phyloP scores from a whole-genome alignment of 495 filamentous ascomycete genomes.

The Massariosphaeria phaeospora region DNA sequence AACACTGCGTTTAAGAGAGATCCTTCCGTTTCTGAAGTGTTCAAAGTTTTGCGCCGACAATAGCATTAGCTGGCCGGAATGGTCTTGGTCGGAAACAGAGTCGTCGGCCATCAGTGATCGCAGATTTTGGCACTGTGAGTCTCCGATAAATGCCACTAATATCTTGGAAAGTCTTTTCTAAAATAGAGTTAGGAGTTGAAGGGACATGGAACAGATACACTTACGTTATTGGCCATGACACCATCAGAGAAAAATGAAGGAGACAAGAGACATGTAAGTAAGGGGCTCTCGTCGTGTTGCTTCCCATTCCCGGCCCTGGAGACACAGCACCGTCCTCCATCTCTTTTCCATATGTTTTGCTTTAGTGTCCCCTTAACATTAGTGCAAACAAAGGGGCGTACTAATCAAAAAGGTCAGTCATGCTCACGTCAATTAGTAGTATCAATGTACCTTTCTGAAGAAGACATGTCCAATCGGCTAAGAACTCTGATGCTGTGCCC shows the following conservation, averaged over 20 bases:
- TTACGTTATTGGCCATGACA: constrained; percentile 15
- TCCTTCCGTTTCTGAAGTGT: constrained; percentile 20
- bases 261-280: constrained; percentile 13
- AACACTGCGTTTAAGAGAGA: constrained; percentile 5
- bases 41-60: constrained; percentile 9
- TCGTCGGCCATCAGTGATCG: constrained; percentile 1
- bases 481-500: constrained; percentile 11
- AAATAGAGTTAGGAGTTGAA: not conserved
- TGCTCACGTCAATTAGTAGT: not conserved
- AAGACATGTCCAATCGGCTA: constrained; percentile 19
- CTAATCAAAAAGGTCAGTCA: constrained; percentile 7
- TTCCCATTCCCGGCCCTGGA: constrained; percentile 8
- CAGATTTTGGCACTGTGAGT: constrained; percentile 8
- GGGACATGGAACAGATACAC: constrained; percentile 2
- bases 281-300: constrained; percentile 1
- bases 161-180: constrained; percentile 15
- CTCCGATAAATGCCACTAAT: constrained; percentile 15
- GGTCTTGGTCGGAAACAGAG: constrained; percentile 3
- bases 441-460: constrained; percentile 15
- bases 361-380: constrained; percentile 3
- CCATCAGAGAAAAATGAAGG: constrained; percentile 11
- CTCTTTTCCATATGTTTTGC: constrained; percentile 18
- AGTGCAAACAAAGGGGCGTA: constrained; percentile 17
- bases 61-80: constrained; percentile 13
- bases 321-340: constrained; percentile 22